Evolutionary conservation across 805 yeast genomes (phyloP), one percentile per base, ranked within the genome.

Genomic region (Lachancea nothofagi): DNA sequence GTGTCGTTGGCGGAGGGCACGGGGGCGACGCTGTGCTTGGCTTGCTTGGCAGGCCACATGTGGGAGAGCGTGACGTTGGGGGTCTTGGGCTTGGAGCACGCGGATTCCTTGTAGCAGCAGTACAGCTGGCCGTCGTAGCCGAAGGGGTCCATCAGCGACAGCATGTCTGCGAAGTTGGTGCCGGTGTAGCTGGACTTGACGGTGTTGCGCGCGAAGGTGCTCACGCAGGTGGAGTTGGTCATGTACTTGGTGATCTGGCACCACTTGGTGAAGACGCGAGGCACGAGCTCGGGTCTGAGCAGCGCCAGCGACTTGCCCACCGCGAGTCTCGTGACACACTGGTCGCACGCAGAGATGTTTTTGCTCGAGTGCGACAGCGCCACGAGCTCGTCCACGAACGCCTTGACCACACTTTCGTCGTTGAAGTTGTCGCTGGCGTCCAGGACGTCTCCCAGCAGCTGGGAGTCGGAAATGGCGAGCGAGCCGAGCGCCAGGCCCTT

Each of bases 111-210:
- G 55, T 60, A 73, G 57, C 75, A 70, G 56, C 89, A 81, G 60
- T 77, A 76, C 50, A 77, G 77, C 30, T 73, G 73, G 23, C 80
- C 82, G 49, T 78, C 83, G 22, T 65, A 49, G 9, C 76, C 68
- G 38, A 60, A 52, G 10, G 80, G 75, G 47, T 75, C 72, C 70
- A 78, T 72, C 36, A 71, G 50, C 15, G 67, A 64, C 30, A 77
- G 51, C 59, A 76, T 60, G 45, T 75, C 74, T 10, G 73, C 69
- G 41, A 77, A 71, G 48, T 77, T 77, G 12, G 68, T 56, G 35
- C 73, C 74, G 12, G 62, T 54, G 21, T 62, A 47, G 12, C 67
- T 54, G 37, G 58, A 50, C 7, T 61, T 51, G 17, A 64, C 66
- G 2, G 73, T 68, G 41, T 55, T 61, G 55, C 71, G 60, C 15